Base-by-base conservation (phyloP, 1,284 basidiomycete genomes). In the Rhodotorula mucilaginosa region DNA sequence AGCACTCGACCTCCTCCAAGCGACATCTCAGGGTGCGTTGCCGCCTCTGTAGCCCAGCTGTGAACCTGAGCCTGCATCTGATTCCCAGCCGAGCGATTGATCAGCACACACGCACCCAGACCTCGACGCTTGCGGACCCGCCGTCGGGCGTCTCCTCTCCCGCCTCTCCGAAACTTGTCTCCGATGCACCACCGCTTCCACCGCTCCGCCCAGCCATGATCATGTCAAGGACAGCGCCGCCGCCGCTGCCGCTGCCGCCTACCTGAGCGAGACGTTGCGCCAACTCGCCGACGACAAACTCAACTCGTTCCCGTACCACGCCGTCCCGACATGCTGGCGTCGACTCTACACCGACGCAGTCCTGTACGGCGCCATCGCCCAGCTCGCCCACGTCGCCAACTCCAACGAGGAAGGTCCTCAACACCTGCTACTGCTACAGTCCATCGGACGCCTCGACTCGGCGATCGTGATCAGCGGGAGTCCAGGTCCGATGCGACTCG, bases 391-490 rank as follows among this genome's bases (percentile, higher is more conserved):
- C 15, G 34, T 23, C 26, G 56, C 48, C 74, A 77, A 34, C 2
- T 18, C n/a, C 19, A 19, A 58, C 23, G 63, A 69, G 39, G 5
- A 31, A 15, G 26, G 69, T 75, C 2, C 66, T 71, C 84, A 96
- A 44, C 39, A 44, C 39, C 10, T 44, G 12, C 10, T 34, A 10
- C 10, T 44, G 12, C 8, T 44, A 44, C 39, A 44, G 39, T 12
- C 39, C 2, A 44, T 44, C 39, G 51, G 82, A 83, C 8, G 81
- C 84, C 19, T 97, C 46, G 95, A 98, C 79, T 84, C 84, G 76
- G 89, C 89, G 1, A 88, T 96, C 74, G 88, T 97, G 75, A 85
- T 96, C 58, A 90, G 93, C 13, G 94, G 93, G 1, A 87, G 88
- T 1, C 84, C 88, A 34, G 91, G 91, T 12, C 79, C 84, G 44